These are phyloP conservation scores for Aspergillus niger DNA, from an alignment of 2,329 filamentous ascomycete species.

Conservation along the genomic window DNA sequence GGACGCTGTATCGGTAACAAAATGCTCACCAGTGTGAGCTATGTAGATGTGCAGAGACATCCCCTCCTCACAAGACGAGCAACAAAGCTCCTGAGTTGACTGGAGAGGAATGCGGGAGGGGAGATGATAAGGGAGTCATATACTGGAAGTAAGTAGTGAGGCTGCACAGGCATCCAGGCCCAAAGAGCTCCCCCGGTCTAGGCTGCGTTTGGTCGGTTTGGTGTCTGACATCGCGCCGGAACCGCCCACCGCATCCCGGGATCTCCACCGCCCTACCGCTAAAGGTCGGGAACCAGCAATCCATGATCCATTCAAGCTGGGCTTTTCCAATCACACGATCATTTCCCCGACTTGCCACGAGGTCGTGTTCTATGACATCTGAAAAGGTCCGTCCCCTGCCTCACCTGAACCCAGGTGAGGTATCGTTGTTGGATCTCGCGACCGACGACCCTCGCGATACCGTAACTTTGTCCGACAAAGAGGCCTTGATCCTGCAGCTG, in stretches of 20 bases:
- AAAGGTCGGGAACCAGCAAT: slow-evolving; percentile 1
- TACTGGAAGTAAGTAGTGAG: slow-evolving; percentile 3
- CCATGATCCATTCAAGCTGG: slow-evolving; percentile 12
- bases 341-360: slow-evolving; percentile 26
- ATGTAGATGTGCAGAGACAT: slow-evolving; percentile 92
- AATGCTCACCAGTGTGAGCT: slow-evolving; percentile 86
- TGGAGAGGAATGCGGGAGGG: slow-evolving; percentile 24
- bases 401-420: slow-evolving; percentile 38
- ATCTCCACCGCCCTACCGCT: slow-evolving; percentile 11
- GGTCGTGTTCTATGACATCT: slow-evolving; percentile 39
- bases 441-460: slow-evolving; percentile 48
- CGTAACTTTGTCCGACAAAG: slow-evolving; percentile 65
- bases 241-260: slow-evolving; percentile 19
- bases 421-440: slow-evolving; percentile 43
- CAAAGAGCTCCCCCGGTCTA: slow-evolving; percentile 23
- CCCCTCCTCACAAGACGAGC: slow-evolving; percentile 47
- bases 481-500: slow-evolving; percentile 66
- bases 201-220: slow-evolving; percentile 19
- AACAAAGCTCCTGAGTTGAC: slow-evolving; percentile 24
- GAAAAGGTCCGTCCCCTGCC: slow-evolving; percentile 31
- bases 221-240: slow-evolving; percentile 21
- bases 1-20: slow-evolving; percentile 74
- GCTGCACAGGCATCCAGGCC: slow-evolving; percentile 15
- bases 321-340: slow-evolving; percentile 31
- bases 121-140: slow-evolving; percentile 20